phyloP scores from a whole-genome alignment of 1,284 basidiomycete species.

The Sporisorium scitamineum region DNA sequence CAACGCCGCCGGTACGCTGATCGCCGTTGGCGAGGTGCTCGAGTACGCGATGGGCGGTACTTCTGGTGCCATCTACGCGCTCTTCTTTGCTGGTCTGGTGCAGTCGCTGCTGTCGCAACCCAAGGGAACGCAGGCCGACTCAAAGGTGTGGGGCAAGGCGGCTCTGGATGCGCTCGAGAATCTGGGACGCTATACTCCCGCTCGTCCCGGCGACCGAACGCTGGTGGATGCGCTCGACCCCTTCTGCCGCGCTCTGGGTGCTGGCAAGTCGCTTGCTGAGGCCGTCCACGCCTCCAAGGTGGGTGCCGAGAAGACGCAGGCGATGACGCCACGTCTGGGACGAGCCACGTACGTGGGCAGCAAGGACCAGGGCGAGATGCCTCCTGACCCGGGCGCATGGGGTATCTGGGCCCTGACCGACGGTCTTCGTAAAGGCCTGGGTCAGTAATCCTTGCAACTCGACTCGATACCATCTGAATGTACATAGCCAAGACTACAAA shows the following conservation, averaged over 20 bases:
- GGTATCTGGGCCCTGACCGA: slow-evolving; percentile 71
- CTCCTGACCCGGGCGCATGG: slow-evolving; percentile 75
- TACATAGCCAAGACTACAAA: not conserved
- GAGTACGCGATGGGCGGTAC: slow-evolving; percentile 70
- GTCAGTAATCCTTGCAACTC: slow-evolving; percentile 21
- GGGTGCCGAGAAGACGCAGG: slow-evolving; percentile 73
- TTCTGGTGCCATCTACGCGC: slow-evolving; percentile 72
- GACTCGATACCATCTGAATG: not conserved
- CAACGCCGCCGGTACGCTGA: slow-evolving; percentile 61
- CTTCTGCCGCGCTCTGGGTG: slow-evolving; percentile 71
- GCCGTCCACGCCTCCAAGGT: slow-evolving; percentile 70
- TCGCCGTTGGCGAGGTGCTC: slow-evolving; percentile 63
- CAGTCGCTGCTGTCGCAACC: slow-evolving; percentile 59
- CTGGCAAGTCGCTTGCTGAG: slow-evolving; percentile 63
- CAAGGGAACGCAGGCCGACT: slow-evolving; percentile 45
- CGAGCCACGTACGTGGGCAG: slow-evolving; percentile 73
- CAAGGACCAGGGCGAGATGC: slow-evolving; percentile 63
- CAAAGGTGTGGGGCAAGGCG: slow-evolving; percentile 63
- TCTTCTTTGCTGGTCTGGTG: slow-evolving; percentile 73
- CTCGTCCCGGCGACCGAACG: slow-evolving; percentile 74
- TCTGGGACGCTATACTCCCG: slow-evolving; percentile 72
- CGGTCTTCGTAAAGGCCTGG: slow-evolving; percentile 62
- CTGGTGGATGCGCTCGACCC: slow-evolving; percentile 74
- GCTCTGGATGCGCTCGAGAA: slow-evolving; percentile 61
- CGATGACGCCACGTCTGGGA: slow-evolving; percentile 73